Conservation (phyloP, 1,284 basidiomycete genomes). For the Papiliotrema terrestris region DNA sequence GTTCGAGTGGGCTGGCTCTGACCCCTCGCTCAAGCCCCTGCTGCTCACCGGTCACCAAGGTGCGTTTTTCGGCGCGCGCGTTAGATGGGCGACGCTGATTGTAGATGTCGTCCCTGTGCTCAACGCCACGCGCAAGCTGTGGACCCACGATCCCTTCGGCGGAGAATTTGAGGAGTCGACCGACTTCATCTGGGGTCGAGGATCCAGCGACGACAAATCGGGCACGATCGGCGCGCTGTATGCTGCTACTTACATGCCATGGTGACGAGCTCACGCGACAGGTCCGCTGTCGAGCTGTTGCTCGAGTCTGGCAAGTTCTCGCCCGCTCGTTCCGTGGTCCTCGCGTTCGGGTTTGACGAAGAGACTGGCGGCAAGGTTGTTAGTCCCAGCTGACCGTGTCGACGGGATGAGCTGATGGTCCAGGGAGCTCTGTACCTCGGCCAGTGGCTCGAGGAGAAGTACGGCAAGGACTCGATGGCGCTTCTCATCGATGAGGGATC, state of each 20-base stretch:
- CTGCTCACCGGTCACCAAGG: slow-evolving; percentile 66
- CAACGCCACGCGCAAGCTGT: slow-evolving; percentile 54
- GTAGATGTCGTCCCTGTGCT: slow-evolving; percentile 61
- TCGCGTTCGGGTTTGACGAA: slow-evolving; percentile 70
- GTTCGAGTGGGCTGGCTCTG: slow-evolving; percentile 61
- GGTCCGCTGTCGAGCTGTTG: slow-evolving; percentile 57
- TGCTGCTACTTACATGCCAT: slow-evolving; percentile 1
- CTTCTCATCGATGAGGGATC: slow-evolving; percentile 55
- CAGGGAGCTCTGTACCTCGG: slow-evolving; percentile 59
- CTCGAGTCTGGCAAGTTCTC: slow-evolving; percentile 54
- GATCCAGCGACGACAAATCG: slow-evolving; percentile 61
- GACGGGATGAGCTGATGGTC: not conserved
- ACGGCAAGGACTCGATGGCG: slow-evolving; percentile 60
- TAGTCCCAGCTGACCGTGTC: slow-evolving; percentile 9
- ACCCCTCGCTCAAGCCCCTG: slow-evolving; percentile 60
- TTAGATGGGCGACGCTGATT: not conserved
- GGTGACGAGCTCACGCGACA: slow-evolving; percentile 21
- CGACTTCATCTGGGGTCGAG: slow-evolving; percentile 59
- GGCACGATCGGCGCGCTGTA: slow-evolving; percentile 59
- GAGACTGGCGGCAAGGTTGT: slow-evolving; percentile 56
- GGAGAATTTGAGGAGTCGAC: slow-evolving; percentile 60
- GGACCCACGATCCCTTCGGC: slow-evolving; percentile 63
- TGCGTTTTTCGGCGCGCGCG: slow-evolving; percentile 11
- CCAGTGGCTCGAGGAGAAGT: slow-evolving; percentile 54
- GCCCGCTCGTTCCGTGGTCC: slow-evolving; percentile 57